Conservation (phyloP, 1,139 yeast genomes). For the Kazachstania sp. region DNA sequence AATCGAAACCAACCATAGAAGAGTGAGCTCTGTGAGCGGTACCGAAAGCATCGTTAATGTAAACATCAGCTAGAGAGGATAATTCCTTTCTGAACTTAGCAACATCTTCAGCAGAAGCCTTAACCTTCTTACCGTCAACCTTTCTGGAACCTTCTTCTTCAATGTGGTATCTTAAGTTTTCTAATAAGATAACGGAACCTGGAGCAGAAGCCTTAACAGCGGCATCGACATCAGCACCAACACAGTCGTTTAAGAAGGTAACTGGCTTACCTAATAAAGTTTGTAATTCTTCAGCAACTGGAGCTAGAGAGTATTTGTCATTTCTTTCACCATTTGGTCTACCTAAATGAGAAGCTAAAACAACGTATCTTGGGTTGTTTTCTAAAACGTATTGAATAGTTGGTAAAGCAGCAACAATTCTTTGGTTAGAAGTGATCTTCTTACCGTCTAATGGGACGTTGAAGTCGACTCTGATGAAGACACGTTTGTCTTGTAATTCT, state of each 20-base stretch:
- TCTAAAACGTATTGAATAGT: conserved; percentile 88
- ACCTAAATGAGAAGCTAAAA: conserved; percentile 51
- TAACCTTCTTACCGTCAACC: conserved; percentile 14
- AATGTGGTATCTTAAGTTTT: conserved; percentile 93
- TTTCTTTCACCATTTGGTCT: conserved; percentile 18
- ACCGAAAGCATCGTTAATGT: conserved; percentile 95
- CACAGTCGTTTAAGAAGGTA: conserved; percentile 33
- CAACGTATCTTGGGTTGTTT: conserved; percentile 78
- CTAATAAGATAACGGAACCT: conserved; percentile 68
- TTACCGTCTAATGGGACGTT: conserved; percentile 18
- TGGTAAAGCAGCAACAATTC: conserved; percentile 83
- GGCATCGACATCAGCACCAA: conserved; percentile 75
- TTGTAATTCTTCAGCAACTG: conserved; percentile 81
- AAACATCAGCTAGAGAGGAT: conserved; percentile 87
- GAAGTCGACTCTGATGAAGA: conserved; percentile 29
- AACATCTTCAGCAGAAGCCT: conserved; percentile 63
- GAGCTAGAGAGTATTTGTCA: conserved; percentile 80
- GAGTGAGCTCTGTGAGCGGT: conserved; percentile 60
- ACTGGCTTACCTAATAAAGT: conserved; percentile 63
- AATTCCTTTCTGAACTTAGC: conserved; percentile 76
- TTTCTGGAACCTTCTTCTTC: conserved; percentile 29
- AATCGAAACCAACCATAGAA: conserved; percentile 16
- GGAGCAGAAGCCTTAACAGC: conserved; percentile 60
- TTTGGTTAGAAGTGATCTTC: conserved; percentile 16
- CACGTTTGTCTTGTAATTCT: conserved; percentile 77